Evolutionary conservation across 306 rosid genomes (phyloP), one percentile per base, ranked within the genome.

Genomic region (Heteromeles arbutifolia): DNA sequence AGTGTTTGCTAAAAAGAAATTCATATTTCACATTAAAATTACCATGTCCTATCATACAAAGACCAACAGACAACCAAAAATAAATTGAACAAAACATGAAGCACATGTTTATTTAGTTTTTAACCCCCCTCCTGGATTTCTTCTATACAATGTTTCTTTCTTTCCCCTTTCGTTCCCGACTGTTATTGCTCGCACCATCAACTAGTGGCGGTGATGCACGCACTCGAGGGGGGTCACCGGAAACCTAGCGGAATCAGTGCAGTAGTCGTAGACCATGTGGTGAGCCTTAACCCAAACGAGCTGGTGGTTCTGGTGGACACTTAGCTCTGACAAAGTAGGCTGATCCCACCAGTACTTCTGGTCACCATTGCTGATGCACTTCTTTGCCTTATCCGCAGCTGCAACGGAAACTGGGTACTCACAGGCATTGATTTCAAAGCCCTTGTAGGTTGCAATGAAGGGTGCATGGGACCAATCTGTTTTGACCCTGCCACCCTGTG

Each of bases 401-500:
- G 85, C 79, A 54, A 77, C 75, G 0, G 91, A 67, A 50, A 48
- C 86, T 0, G 88, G 78, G 56, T 77, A 68, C 77, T 95, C 93
- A 4, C 99, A 95, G 3, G 91, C 97, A 13, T 88, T 73, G 67
- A 95, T 89, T 29, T 85, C 78, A 18, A 95, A 95, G n/a, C 79
- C 88, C 78, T 69, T 90, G 86, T 90, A 96, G 1, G 91, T 79
- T 2, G 89, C 96, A 5, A 89, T 10, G 78, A 96, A 96, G 0
- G 99, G 99, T 10, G 96, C 93, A 29, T 92, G 97, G 70, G 90
- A 85, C 99, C 99, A 95, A 73, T 96, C 98, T 4, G 98, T 96
- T 83, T 96, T 96, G 45, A 96, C 89, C 5, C 92, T 79, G 14
- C 99, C 99, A 2, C 99, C 99, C n/a, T 96, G 98, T 0, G 99